Evolutionary conservation across 768 basidiomycete species (phyloP), one percentile per base, ranked within the genome.

Genomic region (Amylocystis lapponica): DNA sequence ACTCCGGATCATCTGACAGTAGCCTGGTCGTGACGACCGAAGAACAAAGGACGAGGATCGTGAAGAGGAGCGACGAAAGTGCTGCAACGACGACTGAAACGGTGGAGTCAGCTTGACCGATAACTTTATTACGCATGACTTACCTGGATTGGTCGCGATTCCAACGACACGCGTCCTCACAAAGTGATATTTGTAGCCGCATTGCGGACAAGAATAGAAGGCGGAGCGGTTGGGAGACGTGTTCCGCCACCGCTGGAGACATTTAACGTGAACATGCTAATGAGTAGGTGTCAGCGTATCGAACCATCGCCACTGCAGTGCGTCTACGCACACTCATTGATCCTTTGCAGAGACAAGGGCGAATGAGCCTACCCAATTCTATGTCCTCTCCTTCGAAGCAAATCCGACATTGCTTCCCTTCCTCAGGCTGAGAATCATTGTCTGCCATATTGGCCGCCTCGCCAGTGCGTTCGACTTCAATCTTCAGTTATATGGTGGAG

Each of bases 181-280:
- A 54, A 88, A 88, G 31, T 80, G 76, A 59, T 91, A 90, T 46
- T 70, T 72, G 57, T 88, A 91, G 39, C 71, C 76, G 52, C 88
- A 91, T 61, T 89, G 86, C 2, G 83, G 83, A 54, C 88, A 91
- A 11, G 75, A 67, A 66, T 83, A 89, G 69, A 88, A 91, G 9
- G 84, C 79, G 47, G 71, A 76, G 30, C 71, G 62, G n/a, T 78
- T 78, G 22, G 66, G 48, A 14, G 86, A 80, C 0, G 71, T 67
- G 29, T 71, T 79, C 45, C 88, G 71, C 88, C 88, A 91, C 41
- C 66, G 71, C 49, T 86, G 79, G 5, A 90, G 71, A 55, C 87
- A 90, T 54, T 78, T 76, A 38, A 90, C 71, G 63, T 91, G 88
- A 26, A 90, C 87, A 59, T 80, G 79, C 86, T 88, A 54, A 23